Percentiles rank a stretch among this genome's conserved stretches.
phyloP scores from a whole-genome alignment of 1,139 yeast species.

The Spathaspora jeffriesii region DNA sequence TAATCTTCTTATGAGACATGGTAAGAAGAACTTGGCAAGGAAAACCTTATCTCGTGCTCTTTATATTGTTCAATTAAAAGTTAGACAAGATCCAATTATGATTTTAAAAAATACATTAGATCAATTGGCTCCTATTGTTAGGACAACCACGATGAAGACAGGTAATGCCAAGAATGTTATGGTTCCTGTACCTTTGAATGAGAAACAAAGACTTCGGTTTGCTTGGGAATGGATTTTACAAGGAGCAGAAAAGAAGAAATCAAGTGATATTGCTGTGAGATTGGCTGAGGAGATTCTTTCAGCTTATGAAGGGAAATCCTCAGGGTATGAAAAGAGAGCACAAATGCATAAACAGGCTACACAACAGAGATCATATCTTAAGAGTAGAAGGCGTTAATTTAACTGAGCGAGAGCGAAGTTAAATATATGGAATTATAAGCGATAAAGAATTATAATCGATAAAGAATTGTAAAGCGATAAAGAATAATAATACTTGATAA shows the following conservation, averaged over 20 bases:
- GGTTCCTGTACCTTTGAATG: constrained; percentile 81
- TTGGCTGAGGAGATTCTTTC: constrained; percentile 86
- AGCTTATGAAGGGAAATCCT: constrained; percentile 75
- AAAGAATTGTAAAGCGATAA: too few species aligned
- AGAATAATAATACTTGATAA: too few species aligned
- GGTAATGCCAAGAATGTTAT: constrained; percentile 82
- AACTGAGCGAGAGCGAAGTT: background rate
- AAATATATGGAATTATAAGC: too few species aligned
- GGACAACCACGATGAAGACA: constrained; percentile 75
- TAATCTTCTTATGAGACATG: constrained; percentile 90
- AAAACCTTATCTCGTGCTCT: constrained; percentile 74
- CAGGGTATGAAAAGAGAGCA: constrained; percentile 82
- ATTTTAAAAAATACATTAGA: constrained; percentile 76
- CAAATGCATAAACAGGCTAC: constrained; percentile 86
- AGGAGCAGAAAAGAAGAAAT: constrained; percentile 76
- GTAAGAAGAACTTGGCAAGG: constrained; percentile 83
- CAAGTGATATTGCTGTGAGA: constrained; percentile 82
- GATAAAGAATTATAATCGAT: too few species aligned
- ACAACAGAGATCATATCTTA: constrained; percentile 74
- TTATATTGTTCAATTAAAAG: constrained; percentile 72
- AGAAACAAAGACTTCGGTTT: constrained; percentile 80
- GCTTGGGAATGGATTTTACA: constrained; percentile 93
- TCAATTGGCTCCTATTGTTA: constrained; percentile 82
- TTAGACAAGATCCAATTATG: constrained; percentile 75
- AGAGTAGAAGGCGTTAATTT: background rate